These are phyloP conservation scores for Nephelium lappaceum DNA, from an alignment of 345 rosid genomes.

Conservation along the genomic window DNA sequence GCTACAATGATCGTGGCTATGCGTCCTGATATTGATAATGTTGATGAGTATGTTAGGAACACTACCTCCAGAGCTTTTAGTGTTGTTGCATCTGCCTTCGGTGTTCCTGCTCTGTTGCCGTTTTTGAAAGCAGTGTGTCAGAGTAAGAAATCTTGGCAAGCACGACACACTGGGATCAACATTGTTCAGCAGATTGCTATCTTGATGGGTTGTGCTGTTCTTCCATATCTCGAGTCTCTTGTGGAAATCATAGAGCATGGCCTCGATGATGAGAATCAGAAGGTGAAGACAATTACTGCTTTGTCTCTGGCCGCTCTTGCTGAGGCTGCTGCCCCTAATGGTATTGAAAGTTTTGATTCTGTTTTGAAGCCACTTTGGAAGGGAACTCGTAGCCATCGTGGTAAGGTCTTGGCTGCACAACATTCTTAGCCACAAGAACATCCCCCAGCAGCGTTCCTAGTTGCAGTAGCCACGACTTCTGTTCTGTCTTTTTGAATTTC, in stretches of 20 bases:
- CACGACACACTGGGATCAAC: slow-evolving; percentile 98
- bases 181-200: slow-evolving; percentile 99
- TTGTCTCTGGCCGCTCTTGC: slow-evolving; percentile 98
- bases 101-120: slow-evolving; percentile 89
- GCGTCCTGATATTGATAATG: slow-evolving; percentile 99
- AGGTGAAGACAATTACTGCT: slow-evolving; percentile 96
- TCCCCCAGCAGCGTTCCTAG: too few relatives aligned
- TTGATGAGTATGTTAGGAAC: slow-evolving; percentile 94
- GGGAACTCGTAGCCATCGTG: slow-evolving; percentile 95
- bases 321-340: slow-evolving; percentile 99
- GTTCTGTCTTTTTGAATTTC: too few relatives aligned
- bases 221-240: slow-evolving; percentile 87
- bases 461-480: too few relatives aligned
- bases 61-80: slow-evolving; percentile 99
- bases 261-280: slow-evolving; percentile 95
- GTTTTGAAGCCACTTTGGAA: slow-evolving; percentile 98
- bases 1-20: slow-evolving; percentile 99
- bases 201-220: slow-evolving; percentile 96
- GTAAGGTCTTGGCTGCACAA: slow-evolving; percentile 91
- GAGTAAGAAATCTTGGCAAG: slow-evolving; percentile 99
- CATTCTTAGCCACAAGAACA: too few relatives aligned
- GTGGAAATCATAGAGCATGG: slow-evolving; percentile 94
- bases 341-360: slow-evolving; percentile 96
- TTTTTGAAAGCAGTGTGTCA: slow-evolving; percentile 97
- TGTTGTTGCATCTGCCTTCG: slow-evolving; percentile 99